These are phyloP conservation scores for Candida vartiovaarae DNA, from an alignment of 805 yeast genomes.

Conservation along the genomic window DNA sequence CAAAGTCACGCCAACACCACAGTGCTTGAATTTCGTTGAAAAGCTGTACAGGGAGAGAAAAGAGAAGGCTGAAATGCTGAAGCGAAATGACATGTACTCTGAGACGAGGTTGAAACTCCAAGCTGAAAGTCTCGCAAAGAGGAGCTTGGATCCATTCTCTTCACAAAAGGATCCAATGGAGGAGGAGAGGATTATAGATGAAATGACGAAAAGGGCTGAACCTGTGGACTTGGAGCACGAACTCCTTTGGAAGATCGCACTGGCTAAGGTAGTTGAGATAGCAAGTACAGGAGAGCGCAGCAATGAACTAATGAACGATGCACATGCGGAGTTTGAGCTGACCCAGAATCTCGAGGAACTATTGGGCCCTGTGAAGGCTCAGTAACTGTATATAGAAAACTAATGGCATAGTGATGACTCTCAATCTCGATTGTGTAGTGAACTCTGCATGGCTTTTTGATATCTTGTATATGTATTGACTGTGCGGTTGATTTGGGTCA, in stretches of 20 bases:
- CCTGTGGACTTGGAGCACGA: not conserved
- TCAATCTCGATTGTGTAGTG: not conserved
- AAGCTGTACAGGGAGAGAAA: not conserved
- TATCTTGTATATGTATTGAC: too few species aligned
- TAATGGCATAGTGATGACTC: not conserved
- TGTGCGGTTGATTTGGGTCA: too few species aligned
- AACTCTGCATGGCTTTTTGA: not conserved
- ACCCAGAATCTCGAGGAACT: not conserved
- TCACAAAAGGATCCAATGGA: not conserved
- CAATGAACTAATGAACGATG: not conserved
- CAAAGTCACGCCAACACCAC: conserved; percentile 7
- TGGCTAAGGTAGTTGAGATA: conserved; percentile 6
- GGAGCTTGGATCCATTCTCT: conserved; percentile 12
- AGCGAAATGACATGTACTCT: not conserved
- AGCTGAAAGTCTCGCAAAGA: not conserved
- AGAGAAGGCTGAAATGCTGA: not conserved
- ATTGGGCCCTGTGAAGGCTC: conserved; percentile 1
- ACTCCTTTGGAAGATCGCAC: conserved; percentile 9
- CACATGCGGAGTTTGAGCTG: conserved; percentile 1
- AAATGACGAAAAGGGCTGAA: not conserved
- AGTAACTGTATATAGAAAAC: not conserved
- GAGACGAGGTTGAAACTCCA: conserved; percentile 1
- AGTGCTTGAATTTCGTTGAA: conserved; percentile 3
- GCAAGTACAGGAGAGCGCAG: not conserved
- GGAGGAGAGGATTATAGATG: not conserved